phyloP scores from a whole-genome alignment of 2,329 filamentous ascomycete genomes.

The Ramichloridium luteum region DNA sequence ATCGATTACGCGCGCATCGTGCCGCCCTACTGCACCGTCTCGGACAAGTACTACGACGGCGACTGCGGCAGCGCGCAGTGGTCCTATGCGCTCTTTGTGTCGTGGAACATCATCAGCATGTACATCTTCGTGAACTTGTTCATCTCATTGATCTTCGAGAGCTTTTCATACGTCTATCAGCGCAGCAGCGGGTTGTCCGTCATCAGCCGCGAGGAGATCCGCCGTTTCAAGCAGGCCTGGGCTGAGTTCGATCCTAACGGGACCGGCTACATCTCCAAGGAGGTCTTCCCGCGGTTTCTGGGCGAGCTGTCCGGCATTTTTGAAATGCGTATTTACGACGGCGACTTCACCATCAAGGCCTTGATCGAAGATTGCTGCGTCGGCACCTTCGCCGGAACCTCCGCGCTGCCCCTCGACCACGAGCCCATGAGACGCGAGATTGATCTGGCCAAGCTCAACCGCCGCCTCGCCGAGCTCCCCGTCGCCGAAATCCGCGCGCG shows the following conservation, averaged over 20 bases:
- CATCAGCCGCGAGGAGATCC: slow-evolving; percentile 84
- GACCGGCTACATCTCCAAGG: slow-evolving; percentile 80
- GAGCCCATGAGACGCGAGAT: slow-evolving; percentile 36
- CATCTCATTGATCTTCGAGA: slow-evolving; percentile 97
- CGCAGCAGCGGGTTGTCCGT: slow-evolving; percentile 83
- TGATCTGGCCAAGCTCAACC: slow-evolving; percentile 64
- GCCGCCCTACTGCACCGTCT: slow-evolving; percentile 68
- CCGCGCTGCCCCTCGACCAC: slow-evolving; percentile 33
- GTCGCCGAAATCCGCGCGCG: slow-evolving; percentile 60
- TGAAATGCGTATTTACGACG: slow-evolving; percentile 91
- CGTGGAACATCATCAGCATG: slow-evolving; percentile 99
- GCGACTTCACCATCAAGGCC: slow-evolving; percentile 72
- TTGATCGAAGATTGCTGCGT: slow-evolving; percentile 75
- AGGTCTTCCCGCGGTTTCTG: slow-evolving; percentile 75
- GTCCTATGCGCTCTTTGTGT: slow-evolving; percentile 81
- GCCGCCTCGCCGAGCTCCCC: slow-evolving; percentile 61
- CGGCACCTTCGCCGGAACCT: slow-evolving; percentile 36
- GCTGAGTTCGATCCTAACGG: slow-evolving; percentile 87
- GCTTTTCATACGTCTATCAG: slow-evolving; percentile 98
- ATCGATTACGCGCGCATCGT: slow-evolving; percentile 78
- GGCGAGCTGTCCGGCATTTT: slow-evolving; percentile 90
- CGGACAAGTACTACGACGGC: slow-evolving; percentile 62
- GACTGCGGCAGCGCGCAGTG: slow-evolving; percentile 88
- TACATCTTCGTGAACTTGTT: slow-evolving; percentile 99
- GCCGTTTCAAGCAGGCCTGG: slow-evolving; percentile 97